Evolutionary conservation across 129 eudicot genomes (phyloP).

Genomic region (Deinandra increscens): DNA sequence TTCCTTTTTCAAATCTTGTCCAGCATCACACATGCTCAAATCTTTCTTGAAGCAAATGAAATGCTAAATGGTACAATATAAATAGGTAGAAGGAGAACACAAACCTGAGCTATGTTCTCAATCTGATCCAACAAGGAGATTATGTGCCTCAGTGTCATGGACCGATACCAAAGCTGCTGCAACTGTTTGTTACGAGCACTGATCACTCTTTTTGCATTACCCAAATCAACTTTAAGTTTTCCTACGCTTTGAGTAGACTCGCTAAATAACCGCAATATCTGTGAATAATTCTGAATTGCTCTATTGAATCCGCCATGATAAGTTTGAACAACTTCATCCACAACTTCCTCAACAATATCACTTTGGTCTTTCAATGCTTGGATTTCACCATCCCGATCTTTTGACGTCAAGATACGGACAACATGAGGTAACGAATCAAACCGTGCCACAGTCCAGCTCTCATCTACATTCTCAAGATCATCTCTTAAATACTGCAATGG

Average conservation of each 20-base stretch:
- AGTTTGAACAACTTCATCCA: constrained; percentile 97
- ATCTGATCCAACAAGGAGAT: constrained; percentile 92
- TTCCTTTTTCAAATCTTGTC: constrained; percentile 7
- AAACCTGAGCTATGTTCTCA: constrained; percentile 92
- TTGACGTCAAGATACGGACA: constrained; percentile 86
- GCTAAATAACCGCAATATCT: constrained; percentile 92
- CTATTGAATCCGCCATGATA: constrained; percentile 97
- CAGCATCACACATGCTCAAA: constrained; percentile 15
- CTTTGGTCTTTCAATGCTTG: constrained; percentile 83
- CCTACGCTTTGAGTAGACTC: constrained; percentile 85
- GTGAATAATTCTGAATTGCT: constrained; percentile 98
- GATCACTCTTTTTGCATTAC: constrained; percentile 79
- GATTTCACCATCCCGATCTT: constrained; percentile 91
- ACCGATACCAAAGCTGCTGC: constrained; percentile 96
- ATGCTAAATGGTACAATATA: constrained; percentile 21
- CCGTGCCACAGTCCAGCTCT: constrained; percentile 89
- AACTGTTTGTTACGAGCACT: constrained; percentile 94
- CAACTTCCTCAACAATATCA: constrained; percentile 91
- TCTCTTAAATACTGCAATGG: constrained; percentile 69
- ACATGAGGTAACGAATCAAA: constrained; percentile 97
- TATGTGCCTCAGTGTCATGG: constrained; percentile 92
- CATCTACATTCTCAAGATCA: constrained; percentile 75
- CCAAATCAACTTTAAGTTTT: constrained; percentile 74
- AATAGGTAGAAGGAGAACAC: constrained; percentile 20
- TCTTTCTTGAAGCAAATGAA: constrained; percentile 17